Evolutionary conservation across 2,329 filamentous ascomycete genomes (phyloP).

Genomic region (Alternaria burnsii): DNA sequence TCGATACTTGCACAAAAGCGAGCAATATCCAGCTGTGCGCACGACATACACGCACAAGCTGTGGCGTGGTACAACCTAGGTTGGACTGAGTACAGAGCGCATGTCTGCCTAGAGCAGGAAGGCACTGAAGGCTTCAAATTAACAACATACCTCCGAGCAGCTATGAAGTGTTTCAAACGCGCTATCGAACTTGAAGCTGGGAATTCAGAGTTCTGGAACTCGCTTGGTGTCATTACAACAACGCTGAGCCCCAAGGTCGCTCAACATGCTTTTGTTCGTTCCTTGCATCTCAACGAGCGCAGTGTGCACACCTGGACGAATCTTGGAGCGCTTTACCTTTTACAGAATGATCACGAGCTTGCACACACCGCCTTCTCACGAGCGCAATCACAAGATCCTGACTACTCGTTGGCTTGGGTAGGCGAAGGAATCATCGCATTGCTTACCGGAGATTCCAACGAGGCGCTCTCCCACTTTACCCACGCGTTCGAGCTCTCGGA

Average conservation of each 20-base stretch:
- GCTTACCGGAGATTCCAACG: slow-evolving; percentile 74
- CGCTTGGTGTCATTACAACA: slow-evolving; percentile 89
- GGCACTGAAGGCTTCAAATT: slow-evolving; percentile 49
- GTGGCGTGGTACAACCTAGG: slow-evolving; percentile 98
- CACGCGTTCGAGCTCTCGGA: slow-evolving; percentile 94
- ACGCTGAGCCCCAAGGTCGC: slow-evolving; percentile 85
- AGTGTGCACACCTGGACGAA: slow-evolving; percentile 90
- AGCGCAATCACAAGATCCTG: slow-evolving; percentile 92
- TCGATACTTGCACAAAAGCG: slow-evolving; percentile 88
- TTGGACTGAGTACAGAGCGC: slow-evolving; percentile 88
- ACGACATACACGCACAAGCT: slow-evolving; percentile 86
- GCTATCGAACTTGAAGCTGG: slow-evolving; percentile 95
- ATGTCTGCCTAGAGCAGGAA: slow-evolving; percentile 67
- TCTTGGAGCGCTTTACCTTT: slow-evolving; percentile 82
- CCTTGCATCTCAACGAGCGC: slow-evolving; percentile 88
- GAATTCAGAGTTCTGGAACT: slow-evolving; percentile 97
- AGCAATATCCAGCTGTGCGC: slow-evolving; percentile 75
- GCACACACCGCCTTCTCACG: slow-evolving; percentile 90
- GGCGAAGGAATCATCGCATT: slow-evolving; percentile 89
- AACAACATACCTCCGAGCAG: slow-evolving; percentile 77
- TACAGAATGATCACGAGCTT: slow-evolving; percentile 84
- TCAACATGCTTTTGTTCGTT: slow-evolving; percentile 92
- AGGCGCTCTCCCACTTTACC: slow-evolving; percentile 85
- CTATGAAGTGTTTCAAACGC: slow-evolving; percentile 90
- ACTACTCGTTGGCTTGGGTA: slow-evolving; percentile 92